Base-by-base conservation (phyloP, 805 yeast species). In the Myxozyma kluyveri region DNA sequence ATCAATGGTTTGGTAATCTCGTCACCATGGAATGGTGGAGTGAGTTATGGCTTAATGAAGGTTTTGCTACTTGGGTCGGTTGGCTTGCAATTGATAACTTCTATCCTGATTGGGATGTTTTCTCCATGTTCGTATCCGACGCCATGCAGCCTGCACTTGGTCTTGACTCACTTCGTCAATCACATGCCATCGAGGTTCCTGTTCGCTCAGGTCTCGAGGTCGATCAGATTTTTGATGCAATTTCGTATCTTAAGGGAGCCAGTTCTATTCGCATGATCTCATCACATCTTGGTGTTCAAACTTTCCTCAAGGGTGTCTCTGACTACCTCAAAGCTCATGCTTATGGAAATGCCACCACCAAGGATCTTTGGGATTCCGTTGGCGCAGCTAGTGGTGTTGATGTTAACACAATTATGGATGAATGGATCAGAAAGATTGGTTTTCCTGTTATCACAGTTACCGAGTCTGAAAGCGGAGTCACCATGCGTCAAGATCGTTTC, bases 21-120 rank as follows among this genome's bases (percentile, higher is more conserved):
- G 91, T 86, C 55, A 88, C 95, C 42, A 88, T 87, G 95, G 82
- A 84, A 63, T 88, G 95, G 93, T 87, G 96, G 96, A 88, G 87
- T 62, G 93, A 86, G 63, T 75, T 87, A 60, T 87, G 95, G 95
- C 78, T 87, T 56, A 87, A 87, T 65, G 95, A 87, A 70, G 93
- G 95, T 12, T 87, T 87, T 70, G 96, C 95, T 17, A 87, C 96
- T 24, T 87, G 87, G 83, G 85, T 84, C 65, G 86, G 88, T 2
- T 84, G 78, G 76, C 71, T 76, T 48, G 83, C 89, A 17, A 83
- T 83, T 47, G 83, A 84, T 64, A 68, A 76, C 58, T 75, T 86
- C 61, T 81, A 78, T 67, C 95, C 95, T 10, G 52, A 83, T 56
- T 87, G 95, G 95, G 82, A 85, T 62, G 83, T 83, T 18, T 84